A percentile compares a stretch with the other conserved stretches of the same genome.
Conservation (phyloP, 805 yeast genomes). For the Aciculoconidium aculeatum region DNA sequence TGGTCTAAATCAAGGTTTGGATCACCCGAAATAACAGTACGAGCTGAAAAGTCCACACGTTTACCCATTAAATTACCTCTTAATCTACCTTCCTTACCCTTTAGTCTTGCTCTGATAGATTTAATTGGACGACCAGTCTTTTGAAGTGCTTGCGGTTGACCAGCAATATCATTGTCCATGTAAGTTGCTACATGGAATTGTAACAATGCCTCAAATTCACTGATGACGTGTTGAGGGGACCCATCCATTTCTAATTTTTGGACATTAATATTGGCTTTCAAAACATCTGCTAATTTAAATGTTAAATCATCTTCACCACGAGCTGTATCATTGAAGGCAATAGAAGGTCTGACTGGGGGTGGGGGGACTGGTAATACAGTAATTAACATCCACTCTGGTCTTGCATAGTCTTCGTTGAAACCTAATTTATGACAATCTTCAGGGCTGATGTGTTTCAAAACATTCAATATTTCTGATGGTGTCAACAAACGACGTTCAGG, state of each 20-base stretch:
- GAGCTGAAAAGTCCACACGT: conserved; percentile 98
- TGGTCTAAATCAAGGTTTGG: conserved; percentile 96
- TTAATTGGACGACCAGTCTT: conserved; percentile 98
- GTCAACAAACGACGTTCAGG: conserved; percentile 87
- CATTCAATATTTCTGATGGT: conserved; percentile 85
- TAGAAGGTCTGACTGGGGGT: conserved; percentile 98
- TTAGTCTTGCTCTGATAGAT: conserved; percentile 97
- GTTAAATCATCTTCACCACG: conserved; percentile 99
- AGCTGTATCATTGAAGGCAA: conserved; percentile 96
- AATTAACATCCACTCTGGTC: conserved; percentile 97
- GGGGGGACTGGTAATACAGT: conserved; percentile 99
- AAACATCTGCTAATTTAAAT: conserved; percentile 91
- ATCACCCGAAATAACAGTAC: conserved; percentile 99
- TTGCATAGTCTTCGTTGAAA: conserved; percentile 89
- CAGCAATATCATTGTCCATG: conserved; percentile 99
- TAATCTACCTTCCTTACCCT: conserved; percentile 98
- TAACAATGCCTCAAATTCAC: conserved; percentile 89
- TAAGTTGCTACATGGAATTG: conserved; percentile 99
- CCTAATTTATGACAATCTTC: conserved; percentile 82
- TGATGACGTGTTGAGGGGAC: conserved; percentile 96
- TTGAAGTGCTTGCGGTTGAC: conserved; percentile 98
- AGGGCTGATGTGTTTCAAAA: conserved; percentile 83
- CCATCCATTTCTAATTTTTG: conserved; percentile 97
- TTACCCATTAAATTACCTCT: conserved; percentile 99
- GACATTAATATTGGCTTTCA: conserved; percentile 96